Base-by-base conservation (phyloP, 768 basidiomycete species). In the Tubosaeta sp. region DNA sequence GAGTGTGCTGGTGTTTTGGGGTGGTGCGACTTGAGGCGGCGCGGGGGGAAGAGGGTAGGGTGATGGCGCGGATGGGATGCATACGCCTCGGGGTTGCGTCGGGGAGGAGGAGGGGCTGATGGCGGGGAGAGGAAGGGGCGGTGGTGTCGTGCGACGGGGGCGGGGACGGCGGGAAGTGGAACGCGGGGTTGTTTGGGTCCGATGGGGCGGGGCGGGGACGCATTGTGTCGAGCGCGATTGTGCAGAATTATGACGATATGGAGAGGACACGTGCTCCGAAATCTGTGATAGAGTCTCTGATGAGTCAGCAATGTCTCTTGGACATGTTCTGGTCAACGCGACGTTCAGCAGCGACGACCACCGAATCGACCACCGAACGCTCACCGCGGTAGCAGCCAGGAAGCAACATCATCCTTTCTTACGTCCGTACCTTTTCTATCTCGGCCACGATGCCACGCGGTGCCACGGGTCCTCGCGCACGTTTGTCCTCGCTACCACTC, bases 401-500 rank as follows among this genome's bases (percentile, higher is more conserved):
- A 65, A 60, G 41, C 39, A 39, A 38, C 53, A 44, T 35, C 47
- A 14, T 10, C 6, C n/a, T 18, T 10, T 47, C 34, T 54, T 55
- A 54, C 57, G 52, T 51, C 45, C 53, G 34, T 36, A 39, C 56
- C 46, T 70, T 67, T 68, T 68, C 61, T 62, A 67, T 41, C 29
- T 4, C 14, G 4, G 19, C 46, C 63, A 53, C 57, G 53, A 58
- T 53, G 52, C 49, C 48, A 50, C 19, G 55, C 64, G 66, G 68
- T 68, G 68, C 44, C 68, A 64, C 40, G 67, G 68, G 67, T 68
- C 68, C 55, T 48, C 14, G 64, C 68, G 68, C 67, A 68, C 67
- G 67, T 68, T 70, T 62, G 67, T 62, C 55, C 56, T 45, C 53
- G 35, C 59, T 52, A 45, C 56, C 55, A 59, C 54, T 62, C 51